Evolutionary conservation across 2,329 filamentous ascomycete genomes (phyloP).

Genomic region (Apiospora rasikravindrae): DNA sequence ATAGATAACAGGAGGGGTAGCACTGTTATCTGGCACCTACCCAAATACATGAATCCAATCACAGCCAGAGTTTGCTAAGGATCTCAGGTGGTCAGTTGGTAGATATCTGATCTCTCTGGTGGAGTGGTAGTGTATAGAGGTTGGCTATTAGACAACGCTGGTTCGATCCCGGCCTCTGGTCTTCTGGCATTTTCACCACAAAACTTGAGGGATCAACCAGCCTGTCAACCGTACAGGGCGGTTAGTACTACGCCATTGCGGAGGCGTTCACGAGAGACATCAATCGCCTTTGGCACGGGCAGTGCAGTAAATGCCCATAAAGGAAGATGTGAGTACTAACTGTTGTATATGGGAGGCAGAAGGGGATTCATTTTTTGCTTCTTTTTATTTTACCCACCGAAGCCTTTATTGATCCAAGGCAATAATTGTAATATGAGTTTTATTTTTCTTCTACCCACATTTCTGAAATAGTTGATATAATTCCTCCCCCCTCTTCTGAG

Average conservation of each 20-base stretch:
- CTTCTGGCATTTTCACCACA: not conserved
- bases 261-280: not conserved
- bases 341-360: not conserved
- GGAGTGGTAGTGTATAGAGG: not conserved
- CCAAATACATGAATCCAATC: not conserved
- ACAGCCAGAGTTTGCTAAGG: not conserved
- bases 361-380: not conserved
- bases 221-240: not conserved
- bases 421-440: not conserved
- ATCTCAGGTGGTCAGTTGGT: not conserved
- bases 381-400: not conserved
- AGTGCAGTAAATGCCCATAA: not conserved
- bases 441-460: not conserved
- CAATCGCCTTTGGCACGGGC: not conserved
- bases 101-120: not conserved
- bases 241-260: not conserved
- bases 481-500: too few species aligned
- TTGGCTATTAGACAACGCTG: not conserved
- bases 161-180: not conserved
- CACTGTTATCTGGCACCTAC: not conserved
- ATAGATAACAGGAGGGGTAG: not conserved
- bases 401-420: not conserved
- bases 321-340: not conserved
- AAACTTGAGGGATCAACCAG: not conserved
- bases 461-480: not conserved